These are phyloP conservation scores for Tolypocladium tundrense DNA, from an alignment of 2,329 filamentous ascomycete species.

Conservation along the genomic window DNA sequence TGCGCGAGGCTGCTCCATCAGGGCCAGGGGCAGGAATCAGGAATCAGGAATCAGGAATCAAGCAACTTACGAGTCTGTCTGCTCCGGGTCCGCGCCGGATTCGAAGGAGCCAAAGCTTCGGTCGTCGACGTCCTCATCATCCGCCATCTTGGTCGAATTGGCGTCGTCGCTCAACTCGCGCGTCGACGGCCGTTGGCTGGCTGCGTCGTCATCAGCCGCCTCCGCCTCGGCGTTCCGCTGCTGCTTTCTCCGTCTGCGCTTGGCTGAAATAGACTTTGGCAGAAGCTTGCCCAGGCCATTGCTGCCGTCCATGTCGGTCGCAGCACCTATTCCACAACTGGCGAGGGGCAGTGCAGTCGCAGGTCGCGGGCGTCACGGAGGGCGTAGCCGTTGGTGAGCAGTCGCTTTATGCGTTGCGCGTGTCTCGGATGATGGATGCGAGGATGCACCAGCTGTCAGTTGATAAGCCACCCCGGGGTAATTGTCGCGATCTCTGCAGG, in stretches of 20 bases:
- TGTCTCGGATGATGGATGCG: not conserved
- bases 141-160: slow-evolving; percentile 16
- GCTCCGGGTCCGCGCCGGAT: slow-evolving; percentile 20
- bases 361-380: not conserved
- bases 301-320: slow-evolving; percentile 6
- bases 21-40: not conserved
- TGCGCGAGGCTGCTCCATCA: not conserved
- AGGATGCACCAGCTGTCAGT: not conserved
- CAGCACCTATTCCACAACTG: not conserved
- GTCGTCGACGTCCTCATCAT: slow-evolving; percentile 21
- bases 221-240: slow-evolving; percentile 19
- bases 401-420: not conserved
- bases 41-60: not conserved
- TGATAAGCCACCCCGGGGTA: not conserved
- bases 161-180: slow-evolving; percentile 17
- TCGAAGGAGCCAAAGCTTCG: slow-evolving; percentile 24
- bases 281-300: slow-evolving; percentile 40
- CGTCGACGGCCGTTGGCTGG: slow-evolving; percentile 23
- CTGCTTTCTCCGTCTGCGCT: slow-evolving; percentile 38
- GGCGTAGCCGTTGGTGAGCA: not conserved
- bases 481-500: not conserved
- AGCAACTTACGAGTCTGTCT: slow-evolving; percentile 5
- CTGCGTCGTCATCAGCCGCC: slow-evolving; percentile 18
- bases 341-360: not conserved
- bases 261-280: slow-evolving; percentile 38